Conservation (phyloP, 495 filamentous ascomycete species). For the Penicillium angulare region DNA sequence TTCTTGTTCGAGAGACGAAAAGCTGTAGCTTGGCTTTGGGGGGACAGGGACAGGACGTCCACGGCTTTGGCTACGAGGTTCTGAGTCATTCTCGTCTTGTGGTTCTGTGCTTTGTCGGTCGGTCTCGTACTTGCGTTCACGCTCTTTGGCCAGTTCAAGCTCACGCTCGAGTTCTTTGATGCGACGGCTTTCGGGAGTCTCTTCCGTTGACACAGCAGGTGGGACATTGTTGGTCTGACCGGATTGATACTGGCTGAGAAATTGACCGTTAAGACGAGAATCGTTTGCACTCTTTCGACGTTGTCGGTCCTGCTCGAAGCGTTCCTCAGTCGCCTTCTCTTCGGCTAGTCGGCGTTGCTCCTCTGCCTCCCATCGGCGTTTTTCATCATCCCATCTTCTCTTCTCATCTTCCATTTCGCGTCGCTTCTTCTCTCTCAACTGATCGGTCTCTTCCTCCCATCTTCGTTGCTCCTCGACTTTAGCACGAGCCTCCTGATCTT, state of each 20-base stretch:
- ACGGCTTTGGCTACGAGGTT: constrained; percentile 36
- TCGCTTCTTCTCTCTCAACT: constrained; percentile 66
- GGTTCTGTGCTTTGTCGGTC: constrained; percentile 72
- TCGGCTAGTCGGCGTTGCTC: constrained; percentile 72
- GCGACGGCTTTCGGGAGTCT: constrained; percentile 54
- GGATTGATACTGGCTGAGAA: constrained; percentile 80
- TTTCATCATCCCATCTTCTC: constrained; percentile 79
- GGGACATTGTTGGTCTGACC: constrained; percentile 27
- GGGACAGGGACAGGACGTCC: constrained; percentile 48
- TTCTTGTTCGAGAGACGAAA: constrained; percentile 73
- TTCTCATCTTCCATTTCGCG: constrained; percentile 72
- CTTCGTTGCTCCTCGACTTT: constrained; percentile 68
- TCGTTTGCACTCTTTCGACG: constrained; percentile 59
- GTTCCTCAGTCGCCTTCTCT: constrained; percentile 68
- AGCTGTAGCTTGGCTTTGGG: constrained; percentile 56
- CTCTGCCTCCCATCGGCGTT: constrained; percentile 77
- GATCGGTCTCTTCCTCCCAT: constrained; percentile 77
- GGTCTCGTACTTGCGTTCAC: constrained; percentile 79
- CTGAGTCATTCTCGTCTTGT: constrained; percentile 22
- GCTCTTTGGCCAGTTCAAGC: constrained; percentile 78
- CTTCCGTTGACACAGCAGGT: constrained; percentile 24
- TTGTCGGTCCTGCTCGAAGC: constrained; percentile 64
- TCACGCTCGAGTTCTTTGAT: constrained; percentile 83
- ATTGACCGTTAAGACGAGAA: constrained; percentile 73
- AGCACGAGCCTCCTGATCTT: constrained; percentile 66